Conservation (phyloP, 768 basidiomycete species). For the Mycena galopus region DNA sequence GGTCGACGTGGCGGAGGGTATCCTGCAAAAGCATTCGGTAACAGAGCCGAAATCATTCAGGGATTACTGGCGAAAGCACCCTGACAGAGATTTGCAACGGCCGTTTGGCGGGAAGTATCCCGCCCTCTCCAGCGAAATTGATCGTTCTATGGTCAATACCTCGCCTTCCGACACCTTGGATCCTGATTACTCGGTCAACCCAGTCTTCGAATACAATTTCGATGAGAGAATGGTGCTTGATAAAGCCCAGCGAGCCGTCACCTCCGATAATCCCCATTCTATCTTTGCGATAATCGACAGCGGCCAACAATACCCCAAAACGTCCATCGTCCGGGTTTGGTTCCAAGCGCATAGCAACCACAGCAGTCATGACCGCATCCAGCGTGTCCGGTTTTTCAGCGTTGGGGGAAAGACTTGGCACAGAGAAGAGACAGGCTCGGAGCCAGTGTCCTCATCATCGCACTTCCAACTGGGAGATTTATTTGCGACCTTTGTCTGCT, state of each 20-base stretch:
- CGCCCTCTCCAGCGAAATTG: conserved; percentile 41
- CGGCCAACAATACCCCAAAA: conserved; percentile 29
- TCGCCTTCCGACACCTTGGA: background rate
- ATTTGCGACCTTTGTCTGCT: conserved; percentile 3
- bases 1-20: conserved; percentile 6
- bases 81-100: conserved; percentile 40
- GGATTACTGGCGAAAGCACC: background rate
- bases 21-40: background rate
- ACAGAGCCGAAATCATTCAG: background rate
- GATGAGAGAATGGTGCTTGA: no score
- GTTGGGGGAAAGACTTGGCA: conserved; percentile 37
- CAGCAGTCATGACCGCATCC: conserved; percentile 39
- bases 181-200: no score
- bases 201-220: no score
- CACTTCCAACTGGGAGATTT: conserved; percentile 13
- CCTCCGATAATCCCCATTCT: conserved; percentile 16
- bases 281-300: background rate
- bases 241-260: no score
- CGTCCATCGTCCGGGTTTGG: conserved; percentile 27
- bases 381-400: conserved; percentile 36
- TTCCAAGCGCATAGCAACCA: conserved; percentile 32
- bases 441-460: background rate
- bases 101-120: conserved; percentile 45
- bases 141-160: conserved; percentile 26
- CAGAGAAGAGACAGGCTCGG: conserved; percentile 4